Conservation (phyloP, 73 alveolate species). For the Stentor roeselii region DNA sequence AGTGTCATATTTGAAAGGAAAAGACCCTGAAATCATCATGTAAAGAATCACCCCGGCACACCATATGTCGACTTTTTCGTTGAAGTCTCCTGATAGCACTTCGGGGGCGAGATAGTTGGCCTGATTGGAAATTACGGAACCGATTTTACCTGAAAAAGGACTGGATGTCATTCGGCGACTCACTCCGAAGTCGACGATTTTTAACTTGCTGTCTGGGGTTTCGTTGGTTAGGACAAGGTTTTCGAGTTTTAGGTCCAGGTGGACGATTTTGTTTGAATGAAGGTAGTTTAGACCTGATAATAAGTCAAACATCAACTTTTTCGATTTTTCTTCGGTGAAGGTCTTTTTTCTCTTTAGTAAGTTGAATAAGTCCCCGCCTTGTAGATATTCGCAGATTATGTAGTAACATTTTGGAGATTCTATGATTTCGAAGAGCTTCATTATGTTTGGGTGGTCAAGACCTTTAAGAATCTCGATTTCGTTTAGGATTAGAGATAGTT, state of each 20-base stretch:
- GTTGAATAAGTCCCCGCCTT: constrained; percentile 57
- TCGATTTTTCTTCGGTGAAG: background rate
- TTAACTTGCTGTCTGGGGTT: background rate
- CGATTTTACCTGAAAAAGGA: background rate
- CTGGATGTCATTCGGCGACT: background rate
- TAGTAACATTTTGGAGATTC: constrained; percentile 27
- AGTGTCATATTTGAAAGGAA: constrained; percentile 68
- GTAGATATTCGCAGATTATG: constrained; percentile 50
- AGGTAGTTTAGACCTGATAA: background rate
- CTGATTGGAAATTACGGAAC: background rate
- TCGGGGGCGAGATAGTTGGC: constrained; percentile 19
- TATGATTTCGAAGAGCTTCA: constrained; percentile 53
- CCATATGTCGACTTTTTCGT: constrained; percentile 73
- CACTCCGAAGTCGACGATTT: background rate
- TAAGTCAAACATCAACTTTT: background rate
- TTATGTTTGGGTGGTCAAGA: constrained; percentile 57
- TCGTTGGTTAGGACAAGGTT: background rate
- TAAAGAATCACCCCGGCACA: constrained; percentile 69
- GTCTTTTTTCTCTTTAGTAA: constrained; percentile 14
- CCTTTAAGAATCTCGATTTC: constrained; percentile 52
- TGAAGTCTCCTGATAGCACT: constrained; percentile 34
- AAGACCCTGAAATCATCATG: constrained; percentile 52
- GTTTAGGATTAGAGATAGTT: background rate
- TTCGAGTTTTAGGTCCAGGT: background rate
- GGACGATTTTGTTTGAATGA: background rate